Evolutionary conservation across 2,329 filamentous ascomycete species (phyloP), one percentile per base, ranked within the genome.

Genomic region (Exophiala spinifera): DNA sequence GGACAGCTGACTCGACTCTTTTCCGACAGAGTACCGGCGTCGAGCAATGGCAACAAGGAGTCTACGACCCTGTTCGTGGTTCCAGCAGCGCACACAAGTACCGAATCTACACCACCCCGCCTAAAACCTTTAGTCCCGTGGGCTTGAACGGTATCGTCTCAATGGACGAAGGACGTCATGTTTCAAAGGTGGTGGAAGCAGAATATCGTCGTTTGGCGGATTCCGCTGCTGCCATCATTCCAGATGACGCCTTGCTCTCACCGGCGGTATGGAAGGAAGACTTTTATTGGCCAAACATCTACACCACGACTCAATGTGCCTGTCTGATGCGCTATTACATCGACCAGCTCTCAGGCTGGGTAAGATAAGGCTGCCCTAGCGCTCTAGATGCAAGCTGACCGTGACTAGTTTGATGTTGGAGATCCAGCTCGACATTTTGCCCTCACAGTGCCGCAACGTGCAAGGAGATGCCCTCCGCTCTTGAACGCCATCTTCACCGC

Each of bases 311-410:
- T 33, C 61, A 63, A 51, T 64, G 62, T 54, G 56, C 58, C 23
- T 64, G 61, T 47, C 36, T 64, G 49, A 63, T 64, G 54, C 60
- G 56, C 47, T 64, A 64, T 36, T 64, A 63, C 28, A 63, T 65
- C 10, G 61, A 65, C 8, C 51, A 63, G 23, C 59, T 64, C 11
- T 58, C 59, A 28, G 55, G 59, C 13, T 64, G 61, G 62, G 62
- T 64, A 59, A 34, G 56, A 5, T 31, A 10, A 8, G 10, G 8
- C 34, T 14, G 10, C 33, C 19, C 23, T 44, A 28, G 8, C 8
- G 10, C 23, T 28, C 36, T 21, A 45, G 13, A n/a, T 23, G 21
- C 11, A 20, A 20, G n/a, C 56, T 58, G 52, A 58, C 49, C 4
- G 15, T 4, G 11, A 36, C 36, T 10, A 64, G 62, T 62, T 64